Percentiles rank a stretch among this genome's conserved stretches.
These are phyloP conservation scores for Chrysosporium queenslandicum DNA, from an alignment of 2,329 filamentous ascomycete species.

Conservation along the genomic window DNA sequence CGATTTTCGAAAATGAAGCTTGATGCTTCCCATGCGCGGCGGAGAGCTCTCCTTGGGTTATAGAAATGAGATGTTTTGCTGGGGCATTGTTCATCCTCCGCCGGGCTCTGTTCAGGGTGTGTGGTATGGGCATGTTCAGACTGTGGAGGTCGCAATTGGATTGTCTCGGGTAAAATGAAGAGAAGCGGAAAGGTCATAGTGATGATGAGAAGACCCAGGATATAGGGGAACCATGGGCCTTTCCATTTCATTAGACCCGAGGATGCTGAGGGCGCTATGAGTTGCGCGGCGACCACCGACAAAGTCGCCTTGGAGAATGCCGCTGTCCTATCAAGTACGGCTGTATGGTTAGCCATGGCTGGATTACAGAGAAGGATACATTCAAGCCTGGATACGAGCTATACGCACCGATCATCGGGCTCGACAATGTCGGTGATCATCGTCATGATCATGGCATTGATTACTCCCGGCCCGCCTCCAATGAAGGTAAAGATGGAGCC, in stretches of 20 bases:
- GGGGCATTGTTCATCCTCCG: neutral
- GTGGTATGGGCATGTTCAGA: neutral
- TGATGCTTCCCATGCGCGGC: slow-evolving; percentile 8
- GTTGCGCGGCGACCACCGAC: slow-evolving; percentile 32
- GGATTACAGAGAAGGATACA: neutral
- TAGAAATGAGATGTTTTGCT: neutral
- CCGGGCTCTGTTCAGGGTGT: neutral
- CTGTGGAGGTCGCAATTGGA: slow-evolving; percentile 19
- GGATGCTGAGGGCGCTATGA: slow-evolving; percentile 31
- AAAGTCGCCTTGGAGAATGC: slow-evolving; percentile 36
- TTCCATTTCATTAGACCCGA: slow-evolving; percentile 33
- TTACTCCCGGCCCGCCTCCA: slow-evolving; percentile 41
- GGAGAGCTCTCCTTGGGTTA: slow-evolving; percentile 5
- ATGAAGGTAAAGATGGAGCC: slow-evolving; percentile 39
- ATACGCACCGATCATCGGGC: slow-evolving; percentile 33
- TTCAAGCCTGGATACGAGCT: neutral
- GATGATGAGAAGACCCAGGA: slow-evolving; percentile 29
- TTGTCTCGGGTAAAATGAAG: slow-evolving; percentile 33
- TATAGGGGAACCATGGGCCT: slow-evolving; percentile 34
- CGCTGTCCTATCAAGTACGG: slow-evolving; percentile 26
- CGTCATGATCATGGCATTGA: slow-evolving; percentile 40
- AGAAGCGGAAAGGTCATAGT: slow-evolving; percentile 27
- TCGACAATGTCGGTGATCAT: slow-evolving; percentile 45
- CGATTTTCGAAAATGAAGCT: slow-evolving; percentile 29
- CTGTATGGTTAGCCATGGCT: neutral